Percentiles rank a stretch among this genome's conserved stretches.
phyloP scores from a whole-genome alignment of 1,284 basidiomycete genomes.

The Rugiboletus extremiorientalis region DNA sequence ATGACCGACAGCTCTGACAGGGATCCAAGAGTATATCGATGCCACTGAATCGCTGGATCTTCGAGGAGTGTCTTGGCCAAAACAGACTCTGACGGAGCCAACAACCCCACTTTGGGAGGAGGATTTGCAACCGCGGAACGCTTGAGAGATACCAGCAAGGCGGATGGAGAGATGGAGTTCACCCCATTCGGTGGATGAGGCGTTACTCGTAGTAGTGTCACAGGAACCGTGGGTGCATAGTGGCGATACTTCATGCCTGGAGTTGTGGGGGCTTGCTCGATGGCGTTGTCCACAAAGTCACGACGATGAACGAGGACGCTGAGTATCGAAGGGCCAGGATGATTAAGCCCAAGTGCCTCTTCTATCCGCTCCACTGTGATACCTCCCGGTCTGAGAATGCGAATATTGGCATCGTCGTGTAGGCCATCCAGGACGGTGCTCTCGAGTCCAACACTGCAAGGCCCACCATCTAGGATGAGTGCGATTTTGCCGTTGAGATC shows the following conservation, averaged over 20 bases:
- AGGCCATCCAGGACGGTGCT: slow-evolving; percentile 94
- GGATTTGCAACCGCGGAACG: slow-evolving; percentile 10
- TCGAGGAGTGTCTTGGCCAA: slow-evolving; percentile 44
- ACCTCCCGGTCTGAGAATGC: slow-evolving; percentile 90
- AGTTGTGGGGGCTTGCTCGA: slow-evolving; percentile 84
- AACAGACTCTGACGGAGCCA: slow-evolving; percentile 66
- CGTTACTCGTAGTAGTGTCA: slow-evolving; percentile 67
- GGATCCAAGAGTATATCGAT: slow-evolving; percentile 60
- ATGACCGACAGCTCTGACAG: slow-evolving; percentile 61
- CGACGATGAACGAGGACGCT: slow-evolving; percentile 73
- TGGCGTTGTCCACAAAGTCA: slow-evolving; percentile 64
- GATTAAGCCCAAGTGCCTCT: slow-evolving; percentile 50
- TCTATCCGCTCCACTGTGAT: slow-evolving; percentile 89
- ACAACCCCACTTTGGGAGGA: slow-evolving; percentile 59
- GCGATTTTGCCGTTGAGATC: slow-evolving; percentile 78
- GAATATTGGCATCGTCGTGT: slow-evolving; percentile 67
- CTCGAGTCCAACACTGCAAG: slow-evolving; percentile 90
- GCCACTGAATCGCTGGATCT: slow-evolving; percentile 49
- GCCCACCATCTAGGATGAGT: slow-evolving; percentile 91
- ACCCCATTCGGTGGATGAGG: slow-evolving; percentile 39
- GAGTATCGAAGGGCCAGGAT: slow-evolving; percentile 39
- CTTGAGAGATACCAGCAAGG: slow-evolving; percentile 45
- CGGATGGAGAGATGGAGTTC: slow-evolving; percentile 30
- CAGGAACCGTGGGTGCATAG: slow-evolving; percentile 89
- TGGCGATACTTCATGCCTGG: slow-evolving; percentile 99